Evolutionary conservation across 306 rosid genomes (phyloP), one percentile per base, ranked within the genome.

Genomic region (Casuarina glauca): DNA sequence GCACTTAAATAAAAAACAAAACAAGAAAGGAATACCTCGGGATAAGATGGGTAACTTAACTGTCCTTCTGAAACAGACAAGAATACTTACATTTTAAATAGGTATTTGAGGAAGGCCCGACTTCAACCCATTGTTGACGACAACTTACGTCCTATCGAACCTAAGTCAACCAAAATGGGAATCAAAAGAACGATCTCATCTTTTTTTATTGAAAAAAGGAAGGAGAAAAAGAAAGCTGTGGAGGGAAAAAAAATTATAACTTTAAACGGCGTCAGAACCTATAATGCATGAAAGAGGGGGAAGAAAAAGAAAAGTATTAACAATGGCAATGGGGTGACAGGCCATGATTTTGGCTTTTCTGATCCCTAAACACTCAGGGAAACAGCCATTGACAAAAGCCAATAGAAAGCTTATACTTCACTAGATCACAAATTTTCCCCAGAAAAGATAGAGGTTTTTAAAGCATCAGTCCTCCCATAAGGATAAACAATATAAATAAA

Each of bases 41-140:
- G 80, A 73, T 39, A 2, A 53, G 35, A 43, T 74, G 60, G 13
- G 51, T 39, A 46, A 17, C 20, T 17, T 35, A 44, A 39, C 17
- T 12, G 52, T 58, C 39, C 2, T 61, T 12, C 44, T 58, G 62
- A 67, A 52, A 48, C 55, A 71, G 61, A 20, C 53, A 64, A 68
- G 72, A 86, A 78, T 2, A 52, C 88, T 82, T 80, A 82, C 88
- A 20, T 71, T 60, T 26, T 45, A 53, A 46, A 26, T 46, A 70
- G 41, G 50, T 13, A 78, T 75, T 76, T 50, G 73, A 52, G 74
- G 48, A 72, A 38, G 58, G 20, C 36, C 9, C 58, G 70, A 70
- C 38, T 78, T 85, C 89, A 80, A 38, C 92, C 88, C 87, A 88
- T 88, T 36, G 70, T 76, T 81, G 75, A 69, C 42, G 54, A 75